phyloP scores from a whole-genome alignment of 495 filamentous ascomycete species.

The Podospora sp. region DNA sequence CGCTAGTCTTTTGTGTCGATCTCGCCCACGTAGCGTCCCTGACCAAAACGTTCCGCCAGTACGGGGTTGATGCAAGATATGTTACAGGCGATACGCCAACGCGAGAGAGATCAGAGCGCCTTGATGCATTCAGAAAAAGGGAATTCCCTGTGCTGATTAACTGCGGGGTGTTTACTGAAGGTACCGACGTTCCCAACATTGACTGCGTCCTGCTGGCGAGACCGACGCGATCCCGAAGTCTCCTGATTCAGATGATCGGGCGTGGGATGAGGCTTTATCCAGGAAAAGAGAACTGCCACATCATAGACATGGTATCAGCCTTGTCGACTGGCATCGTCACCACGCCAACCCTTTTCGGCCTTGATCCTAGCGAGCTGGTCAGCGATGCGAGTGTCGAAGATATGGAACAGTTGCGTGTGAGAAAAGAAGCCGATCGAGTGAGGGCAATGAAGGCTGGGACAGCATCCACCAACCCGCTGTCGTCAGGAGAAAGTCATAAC shows the following conservation, averaged over 20 bases:
- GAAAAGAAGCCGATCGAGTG: conserved; percentile 43
- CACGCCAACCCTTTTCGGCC: conserved; percentile 88
- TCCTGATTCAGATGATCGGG: conserved; percentile 97
- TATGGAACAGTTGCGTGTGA: conserved; percentile 56
- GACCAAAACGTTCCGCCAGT: conserved; percentile 70
- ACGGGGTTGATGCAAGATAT: conserved; percentile 80
- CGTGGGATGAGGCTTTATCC: conserved; percentile 82
- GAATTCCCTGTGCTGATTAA: conserved; percentile 90
- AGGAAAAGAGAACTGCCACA: conserved; percentile 84
- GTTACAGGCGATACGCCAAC: conserved; percentile 78
- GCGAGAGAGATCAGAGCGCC: conserved; percentile 60
- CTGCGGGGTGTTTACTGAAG: conserved; percentile 95
- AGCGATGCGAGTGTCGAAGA: conserved; percentile 59
- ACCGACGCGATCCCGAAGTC: conserved; percentile 85
- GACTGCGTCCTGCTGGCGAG: conserved; percentile 89
- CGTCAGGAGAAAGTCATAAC: conserved; percentile 31
- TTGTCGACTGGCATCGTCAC: conserved; percentile 81
- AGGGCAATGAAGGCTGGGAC: conserved; percentile 28
- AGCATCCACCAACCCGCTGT: not conserved
- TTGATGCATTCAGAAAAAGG: conserved; percentile 73
- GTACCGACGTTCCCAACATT: conserved; percentile 95
- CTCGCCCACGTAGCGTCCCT: conserved; percentile 74
- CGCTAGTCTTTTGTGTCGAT: conserved; percentile 91
- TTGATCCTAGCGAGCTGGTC: conserved; percentile 83
- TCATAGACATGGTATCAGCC: conserved; percentile 94